phyloP scores from a whole-genome alignment of 257 asterid species.

The Oldenlandia corymbosa region DNA sequence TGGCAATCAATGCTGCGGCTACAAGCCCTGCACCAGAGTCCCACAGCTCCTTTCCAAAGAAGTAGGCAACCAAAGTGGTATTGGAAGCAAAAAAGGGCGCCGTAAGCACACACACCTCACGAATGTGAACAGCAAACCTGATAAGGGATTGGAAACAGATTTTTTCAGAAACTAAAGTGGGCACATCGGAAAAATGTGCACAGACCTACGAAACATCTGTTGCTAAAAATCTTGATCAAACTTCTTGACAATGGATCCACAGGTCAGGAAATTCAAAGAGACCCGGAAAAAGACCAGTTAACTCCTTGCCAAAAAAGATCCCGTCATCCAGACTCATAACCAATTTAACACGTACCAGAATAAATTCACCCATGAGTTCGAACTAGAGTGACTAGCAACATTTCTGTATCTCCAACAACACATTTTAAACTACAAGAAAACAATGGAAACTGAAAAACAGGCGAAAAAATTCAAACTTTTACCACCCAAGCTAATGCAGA shows the following conservation, averaged over 20 bases:
- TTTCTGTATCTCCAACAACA: neutral
- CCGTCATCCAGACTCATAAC: neutral
- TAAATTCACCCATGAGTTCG: neutral
- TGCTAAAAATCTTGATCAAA: neutral
- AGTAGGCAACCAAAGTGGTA: constrained; percentile 96
- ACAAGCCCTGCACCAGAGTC: constrained; percentile 99
- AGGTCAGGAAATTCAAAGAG: neutral
- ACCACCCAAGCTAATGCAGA: neutral
- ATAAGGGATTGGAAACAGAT: constrained; percentile 12
- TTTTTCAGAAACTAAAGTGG: constrained; percentile 9
- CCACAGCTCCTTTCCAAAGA: constrained; percentile 97
- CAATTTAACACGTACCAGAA: neutral
- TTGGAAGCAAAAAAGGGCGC: constrained; percentile 98
- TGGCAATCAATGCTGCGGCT: constrained; percentile 90
- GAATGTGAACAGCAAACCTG: constrained; percentile 98
- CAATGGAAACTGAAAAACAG: neutral
- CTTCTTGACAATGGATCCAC: neutral
- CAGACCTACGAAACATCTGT: neutral
- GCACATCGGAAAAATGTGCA: neutral
- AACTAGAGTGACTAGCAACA: neutral
- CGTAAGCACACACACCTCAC: constrained; percentile 97
- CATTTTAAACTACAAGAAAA: neutral
- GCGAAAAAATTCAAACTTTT: constrained; percentile 1
- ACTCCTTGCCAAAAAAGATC: neutral
- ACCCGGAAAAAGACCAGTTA: too few relatives aligned